These are phyloP conservation scores for Suillus occidentalis DNA, from an alignment of 768 basidiomycete species.

Conservation along the genomic window DNA sequence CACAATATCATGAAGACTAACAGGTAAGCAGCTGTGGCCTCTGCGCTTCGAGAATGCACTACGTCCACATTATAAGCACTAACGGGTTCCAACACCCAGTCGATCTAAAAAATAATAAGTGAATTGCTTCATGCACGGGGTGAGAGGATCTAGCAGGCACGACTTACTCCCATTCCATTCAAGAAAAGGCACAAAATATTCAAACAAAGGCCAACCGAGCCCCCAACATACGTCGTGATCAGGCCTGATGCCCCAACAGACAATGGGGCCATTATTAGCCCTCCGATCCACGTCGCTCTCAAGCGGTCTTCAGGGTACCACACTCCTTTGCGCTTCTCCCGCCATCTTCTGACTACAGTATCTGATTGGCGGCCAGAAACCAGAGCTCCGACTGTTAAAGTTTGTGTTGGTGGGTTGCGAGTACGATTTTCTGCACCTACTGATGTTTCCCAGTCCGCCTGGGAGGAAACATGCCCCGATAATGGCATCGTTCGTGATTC, in stretches of 20 bases:
- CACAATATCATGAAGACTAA: slow-evolving; percentile 24
- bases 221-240: slow-evolving; percentile 45
- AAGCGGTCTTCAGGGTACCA: slow-evolving; percentile 69
- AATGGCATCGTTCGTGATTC: slow-evolving; percentile 53
- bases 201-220: slow-evolving; percentile 44
- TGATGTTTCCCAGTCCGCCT: slow-evolving; percentile 54
- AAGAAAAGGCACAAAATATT: slow-evolving; percentile 53
- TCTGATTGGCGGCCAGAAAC: slow-evolving; percentile 58
- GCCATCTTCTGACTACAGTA: slow-evolving; percentile 43
- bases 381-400: slow-evolving; percentile 50
- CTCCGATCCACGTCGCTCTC: slow-evolving; percentile 44
- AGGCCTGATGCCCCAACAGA: slow-evolving; percentile 48
- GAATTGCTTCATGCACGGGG: background rate
- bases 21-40: slow-evolving; percentile 47
- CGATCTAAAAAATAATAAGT: slow-evolving; percentile 39
- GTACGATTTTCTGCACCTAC: slow-evolving; percentile 35
- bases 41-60: slow-evolving; percentile 48
- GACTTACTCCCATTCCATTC: slow-evolving; percentile 56
- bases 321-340: slow-evolving; percentile 44
- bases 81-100: slow-evolving; percentile 49
- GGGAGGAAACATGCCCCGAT: slow-evolving; percentile 63
- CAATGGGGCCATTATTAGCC: slow-evolving; percentile 46
- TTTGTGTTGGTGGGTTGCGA: background rate
- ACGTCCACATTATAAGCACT: slow-evolving; percentile 59
- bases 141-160: background rate